Conservation (phyloP, 139 green algal genomes). For the Asterochloris sp. region DNA sequence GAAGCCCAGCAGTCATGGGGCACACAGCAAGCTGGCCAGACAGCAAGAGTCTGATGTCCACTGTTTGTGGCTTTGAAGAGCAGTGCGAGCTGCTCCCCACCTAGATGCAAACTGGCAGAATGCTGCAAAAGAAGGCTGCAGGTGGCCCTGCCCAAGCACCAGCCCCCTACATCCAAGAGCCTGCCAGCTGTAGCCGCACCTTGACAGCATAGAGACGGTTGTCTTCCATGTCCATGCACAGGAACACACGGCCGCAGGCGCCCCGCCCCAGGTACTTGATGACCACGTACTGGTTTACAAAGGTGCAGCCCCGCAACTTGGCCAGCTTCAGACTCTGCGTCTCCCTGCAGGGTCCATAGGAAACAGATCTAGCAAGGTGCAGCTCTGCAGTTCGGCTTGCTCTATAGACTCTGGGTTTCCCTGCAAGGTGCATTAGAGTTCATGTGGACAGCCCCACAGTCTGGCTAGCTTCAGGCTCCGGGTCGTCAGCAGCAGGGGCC, state of each 20-base stretch:
- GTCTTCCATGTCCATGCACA: conserved; percentile 75
- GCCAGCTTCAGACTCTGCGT: conserved; percentile 58
- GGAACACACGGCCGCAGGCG: conserved; percentile 74
- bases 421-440: conserved; percentile 55
- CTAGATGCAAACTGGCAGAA: no score
- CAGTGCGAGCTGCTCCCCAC: no score
- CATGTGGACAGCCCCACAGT: conserved; percentile 63
- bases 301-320: conserved; percentile 69
- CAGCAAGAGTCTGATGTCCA: no score
- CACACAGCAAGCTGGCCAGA: no score
- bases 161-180: no score
- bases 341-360: conserved; percentile 34
- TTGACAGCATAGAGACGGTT: conserved; percentile 80
- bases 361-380: neutral
- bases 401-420: neutral
- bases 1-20: no score
- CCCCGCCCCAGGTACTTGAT: conserved; percentile 78
- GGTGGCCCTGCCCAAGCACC: no score
- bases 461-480: conserved; percentile 54
- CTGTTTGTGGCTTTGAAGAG: no score
- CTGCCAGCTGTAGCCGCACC: conserved; percentile 22
- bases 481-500: conserved; percentile 32
- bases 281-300: conserved; percentile 84
- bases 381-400: neutral
- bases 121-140: no score